phyloP scores from a whole-genome alignment of 2,329 filamentous ascomycete species.

The Lachnellula suecica region DNA sequence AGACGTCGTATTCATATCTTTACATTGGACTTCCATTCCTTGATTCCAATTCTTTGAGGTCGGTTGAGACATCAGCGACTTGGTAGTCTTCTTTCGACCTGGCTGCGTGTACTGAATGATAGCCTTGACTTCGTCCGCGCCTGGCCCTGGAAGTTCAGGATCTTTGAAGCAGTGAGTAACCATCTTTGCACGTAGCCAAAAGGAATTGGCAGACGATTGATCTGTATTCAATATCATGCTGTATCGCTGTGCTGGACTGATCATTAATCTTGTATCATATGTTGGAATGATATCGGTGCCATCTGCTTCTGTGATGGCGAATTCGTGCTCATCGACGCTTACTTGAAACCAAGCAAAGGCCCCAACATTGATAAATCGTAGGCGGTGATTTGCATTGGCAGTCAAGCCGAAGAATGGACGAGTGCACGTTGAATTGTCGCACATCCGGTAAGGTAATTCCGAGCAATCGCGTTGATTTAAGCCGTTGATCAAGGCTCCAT shows the following conservation, averaged over 20 bases:
- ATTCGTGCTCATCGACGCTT: constrained; percentile 65
- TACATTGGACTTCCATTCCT: constrained; percentile 33
- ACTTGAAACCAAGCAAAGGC: constrained; percentile 73
- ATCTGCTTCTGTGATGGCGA: constrained; percentile 68
- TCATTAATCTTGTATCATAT: constrained; percentile 58
- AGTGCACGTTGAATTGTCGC: constrained; percentile 40
- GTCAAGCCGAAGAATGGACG: constrained; percentile 46
- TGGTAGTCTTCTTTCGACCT: constrained; percentile 1
- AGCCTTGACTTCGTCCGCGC: constrained; percentile 46
- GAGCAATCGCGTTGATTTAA: constrained; percentile 42
- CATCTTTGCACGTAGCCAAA: constrained; percentile 66
- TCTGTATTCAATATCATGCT: constrained; percentile 64
- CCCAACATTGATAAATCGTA: constrained; percentile 69
- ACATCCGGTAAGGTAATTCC: constrained; percentile 37
- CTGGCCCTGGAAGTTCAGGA: constrained; percentile 42
- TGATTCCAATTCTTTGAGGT: constrained; percentile 43
- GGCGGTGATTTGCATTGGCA: constrained; percentile 58
- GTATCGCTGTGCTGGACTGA: constrained; percentile 71
- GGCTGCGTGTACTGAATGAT: constrained; percentile 44
- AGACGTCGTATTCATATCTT: constrained; percentile 38
- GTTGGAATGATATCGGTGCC: constrained; percentile 63
- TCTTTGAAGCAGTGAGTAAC: constrained; percentile 58
- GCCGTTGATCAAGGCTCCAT: constrained; percentile 47
- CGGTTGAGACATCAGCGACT: constrained; percentile 14
- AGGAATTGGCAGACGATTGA: constrained; percentile 50